Base-by-base conservation (phyloP, 495 filamentous ascomycete species). In the Peziza echinospora region DNA sequence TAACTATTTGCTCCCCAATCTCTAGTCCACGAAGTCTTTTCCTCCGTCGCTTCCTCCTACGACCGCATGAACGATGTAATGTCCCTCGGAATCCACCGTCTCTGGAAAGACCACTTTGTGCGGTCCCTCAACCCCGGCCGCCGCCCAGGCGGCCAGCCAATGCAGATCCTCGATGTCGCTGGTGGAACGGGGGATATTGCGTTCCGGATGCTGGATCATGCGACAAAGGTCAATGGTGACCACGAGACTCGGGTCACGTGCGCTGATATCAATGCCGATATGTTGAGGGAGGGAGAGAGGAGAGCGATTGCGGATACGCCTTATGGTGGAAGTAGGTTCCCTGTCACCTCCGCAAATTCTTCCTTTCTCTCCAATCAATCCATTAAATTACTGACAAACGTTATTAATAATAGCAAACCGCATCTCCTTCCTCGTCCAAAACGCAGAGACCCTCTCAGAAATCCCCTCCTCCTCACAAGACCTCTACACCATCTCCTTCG, bases 51-150 rank as follows among this genome's bases (percentile, higher is more conserved):
- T 53, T 73, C 82, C 43, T 82, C 77, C 23, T 77, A 61, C 41
- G 86, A 94, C 61, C 76, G 75, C 52, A 97, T 97, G 89, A 97
- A 97, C 71, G 89, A 97, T 63, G 73, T 94, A 44, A 96, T 97
- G 89, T 94, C 86, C 37, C 75, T 96, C 22, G 85, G 85, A 26
- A 85, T 92, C 65, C 89, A 97, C 64, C 82, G 89, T 13, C 67
- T 96, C 43, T 97, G 89, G 89, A 97, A 97, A 72, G 89, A 94
- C 64, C 75, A 92, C 65, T 97, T 96, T 63, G 89, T 96, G 34
- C 77, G 84, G 47, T 78, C 78, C 21, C 71, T 97, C 10, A 84
- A 93, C 65, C 89, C 91, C 1, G 89, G 89, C 51, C 72, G 75
- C 43, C 69, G 68, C 42, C 67, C 78, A n/a, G 64, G 68, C 45